These are phyloP conservation scores for Ceratobasidium sp. DNA, from an alignment of 1,284 basidiomycete genomes.

Conservation along the genomic window DNA sequence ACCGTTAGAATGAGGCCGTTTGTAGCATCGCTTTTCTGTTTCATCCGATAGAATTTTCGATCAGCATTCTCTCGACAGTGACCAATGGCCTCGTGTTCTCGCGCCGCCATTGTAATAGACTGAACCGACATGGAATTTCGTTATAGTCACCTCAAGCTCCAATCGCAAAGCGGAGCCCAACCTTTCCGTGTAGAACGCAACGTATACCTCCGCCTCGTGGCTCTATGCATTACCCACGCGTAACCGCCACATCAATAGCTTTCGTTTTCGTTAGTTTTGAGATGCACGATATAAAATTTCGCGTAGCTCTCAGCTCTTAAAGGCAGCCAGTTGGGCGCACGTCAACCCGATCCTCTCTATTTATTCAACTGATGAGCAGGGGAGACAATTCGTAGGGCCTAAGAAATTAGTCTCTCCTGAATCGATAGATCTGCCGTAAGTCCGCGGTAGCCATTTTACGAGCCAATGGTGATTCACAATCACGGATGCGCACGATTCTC, in stretches of 20 bases:
- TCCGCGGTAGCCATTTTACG: not conserved
- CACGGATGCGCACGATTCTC: not conserved
- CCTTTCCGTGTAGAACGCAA: not conserved
- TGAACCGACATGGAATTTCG: not conserved
- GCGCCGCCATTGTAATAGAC: not conserved
- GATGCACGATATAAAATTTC: not conserved
- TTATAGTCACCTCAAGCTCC: not conserved
- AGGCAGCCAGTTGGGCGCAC: not conserved
- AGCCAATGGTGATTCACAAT: not conserved
- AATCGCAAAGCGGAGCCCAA: not conserved
- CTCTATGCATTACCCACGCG: not conserved
- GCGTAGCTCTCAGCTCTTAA: not conserved
- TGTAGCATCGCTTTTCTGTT: not conserved
- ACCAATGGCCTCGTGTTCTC: not conserved
- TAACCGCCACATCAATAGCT: not conserved
- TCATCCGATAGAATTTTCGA: not conserved
- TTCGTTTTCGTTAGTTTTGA: not conserved
- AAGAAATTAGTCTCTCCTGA: not conserved
- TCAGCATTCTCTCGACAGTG: not conserved
- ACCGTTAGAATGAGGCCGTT: not conserved
- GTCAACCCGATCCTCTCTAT: not conserved
- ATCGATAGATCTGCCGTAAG: not conserved
- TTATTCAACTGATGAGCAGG: not conserved
- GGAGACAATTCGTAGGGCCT: not conserved
- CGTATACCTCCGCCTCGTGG: not conserved